A percentile compares a stretch with the other conserved stretches of the same genome.
phyloP scores from a whole-genome alignment of 176 grass and related monocot genomes.

The Stipa capillata region DNA sequence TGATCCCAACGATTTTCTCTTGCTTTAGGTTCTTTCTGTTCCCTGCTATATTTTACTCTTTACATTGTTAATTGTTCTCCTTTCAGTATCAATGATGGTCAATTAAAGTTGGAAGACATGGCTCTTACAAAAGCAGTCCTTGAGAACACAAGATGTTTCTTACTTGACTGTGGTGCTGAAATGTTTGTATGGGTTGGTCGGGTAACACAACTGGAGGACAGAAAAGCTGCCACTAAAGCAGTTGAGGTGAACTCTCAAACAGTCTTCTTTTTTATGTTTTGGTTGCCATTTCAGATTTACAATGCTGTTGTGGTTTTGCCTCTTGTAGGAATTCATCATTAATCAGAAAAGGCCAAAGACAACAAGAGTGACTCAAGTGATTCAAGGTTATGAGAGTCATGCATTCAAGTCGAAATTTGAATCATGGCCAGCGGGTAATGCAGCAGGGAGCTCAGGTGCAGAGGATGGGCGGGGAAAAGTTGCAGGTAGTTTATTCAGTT shows the following conservation, averaged over 20 bases:
- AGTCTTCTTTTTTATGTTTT: slow-evolving; percentile 3
- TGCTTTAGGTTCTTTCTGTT: not conserved
- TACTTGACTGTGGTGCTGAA: slow-evolving; percentile 88
- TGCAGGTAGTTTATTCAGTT: slow-evolving; percentile 54
- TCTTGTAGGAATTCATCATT: slow-evolving; percentile 68
- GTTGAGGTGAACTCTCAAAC: slow-evolving; percentile 59
- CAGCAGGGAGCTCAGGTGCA: slow-evolving; percentile 38
- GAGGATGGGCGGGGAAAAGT: slow-evolving; percentile 96
- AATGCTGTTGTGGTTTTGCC: slow-evolving; percentile 9
- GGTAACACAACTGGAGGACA: slow-evolving; percentile 84
- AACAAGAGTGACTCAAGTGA: slow-evolving; percentile 68
- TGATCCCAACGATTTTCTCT: not conserved
- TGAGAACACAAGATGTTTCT: slow-evolving; percentile 84
- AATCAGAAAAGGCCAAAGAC: slow-evolving; percentile 77
- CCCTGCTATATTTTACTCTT: not conserved
- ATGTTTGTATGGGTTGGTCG: slow-evolving; percentile 95
- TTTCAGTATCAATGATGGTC: slow-evolving; percentile 74
- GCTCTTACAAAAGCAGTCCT: slow-evolving; percentile 71
- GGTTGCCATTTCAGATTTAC: not conserved
- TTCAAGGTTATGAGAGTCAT: slow-evolving; percentile 94
- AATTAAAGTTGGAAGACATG: slow-evolving; percentile 74
- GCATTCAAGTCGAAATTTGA: slow-evolving; percentile 92
- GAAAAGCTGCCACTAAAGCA: slow-evolving; percentile 83
- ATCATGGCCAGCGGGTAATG: slow-evolving; percentile 69
- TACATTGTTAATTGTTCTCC: slow-evolving; percentile 18